These are phyloP conservation scores for Talinum fruticosum DNA, from an alignment of 148 eudicot genomes.

Conservation along the genomic window DNA sequence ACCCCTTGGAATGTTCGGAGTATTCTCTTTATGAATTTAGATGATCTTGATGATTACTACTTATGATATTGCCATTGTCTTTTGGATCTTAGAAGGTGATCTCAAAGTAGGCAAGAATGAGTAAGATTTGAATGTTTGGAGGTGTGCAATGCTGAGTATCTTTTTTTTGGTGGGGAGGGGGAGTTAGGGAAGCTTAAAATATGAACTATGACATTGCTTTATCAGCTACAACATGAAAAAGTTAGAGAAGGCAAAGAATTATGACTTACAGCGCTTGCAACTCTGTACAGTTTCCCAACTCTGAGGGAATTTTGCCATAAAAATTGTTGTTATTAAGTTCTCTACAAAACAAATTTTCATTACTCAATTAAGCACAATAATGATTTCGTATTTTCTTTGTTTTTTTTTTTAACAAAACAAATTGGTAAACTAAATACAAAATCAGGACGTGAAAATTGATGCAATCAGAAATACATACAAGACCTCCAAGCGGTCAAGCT, in stretches of 20 bases:
- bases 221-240: no score
- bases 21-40: no score
- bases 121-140: no score
- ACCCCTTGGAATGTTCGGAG: no score
- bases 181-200: neutral
- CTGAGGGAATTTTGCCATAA: slow-evolving; percentile 87
- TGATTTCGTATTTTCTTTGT: neutral
- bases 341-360: slow-evolving; percentile 40
- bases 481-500: slow-evolving; percentile 76
- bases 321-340: slow-evolving; percentile 86
- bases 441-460: slow-evolving; percentile 2
- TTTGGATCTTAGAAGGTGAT: no score
- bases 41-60: no score
- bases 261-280: slow-evolving; percentile 79
- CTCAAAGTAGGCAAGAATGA: no score
- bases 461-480: slow-evolving; percentile 53
- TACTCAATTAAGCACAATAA: neutral
- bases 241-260: neutral
- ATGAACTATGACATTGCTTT: neutral
- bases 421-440: slow-evolving; percentile 2
- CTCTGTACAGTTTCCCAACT: slow-evolving; percentile 81
- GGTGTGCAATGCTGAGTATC: no score
- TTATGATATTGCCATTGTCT: no score
- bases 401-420: neutral
- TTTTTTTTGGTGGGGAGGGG: no score